Conservation (phyloP, 768 basidiomycete genomes). For the Tylopilus plumbeoviolaceoides region DNA sequence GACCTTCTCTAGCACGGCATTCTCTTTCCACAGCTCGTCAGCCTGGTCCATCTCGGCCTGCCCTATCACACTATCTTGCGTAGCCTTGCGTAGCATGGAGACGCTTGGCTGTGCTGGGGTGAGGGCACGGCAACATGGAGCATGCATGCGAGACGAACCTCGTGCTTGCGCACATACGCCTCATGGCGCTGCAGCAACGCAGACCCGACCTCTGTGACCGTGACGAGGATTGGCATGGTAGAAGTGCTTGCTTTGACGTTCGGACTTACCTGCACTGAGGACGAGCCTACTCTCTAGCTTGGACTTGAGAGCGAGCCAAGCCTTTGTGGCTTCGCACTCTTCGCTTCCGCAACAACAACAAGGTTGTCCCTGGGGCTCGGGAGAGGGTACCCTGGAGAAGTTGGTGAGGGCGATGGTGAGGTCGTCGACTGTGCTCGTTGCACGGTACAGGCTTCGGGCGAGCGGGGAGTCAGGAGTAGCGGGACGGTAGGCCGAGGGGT, state of each 20-base stretch:
- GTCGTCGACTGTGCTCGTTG: constrained; percentile 70
- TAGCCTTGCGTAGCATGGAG: constrained; percentile 12
- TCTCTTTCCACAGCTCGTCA: constrained; percentile 48
- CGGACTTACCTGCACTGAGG: constrained; percentile 76
- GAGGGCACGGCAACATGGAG: constrained; percentile 8
- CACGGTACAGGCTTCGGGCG: constrained; percentile 47
- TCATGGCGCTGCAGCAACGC: constrained; percentile 84
- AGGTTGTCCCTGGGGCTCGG: constrained; percentile 51
- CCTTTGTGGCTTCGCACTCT: constrained; percentile 59
- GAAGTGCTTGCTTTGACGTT: neutral
- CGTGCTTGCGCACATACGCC: constrained; percentile 71
- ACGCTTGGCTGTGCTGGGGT: constrained; percentile 16
- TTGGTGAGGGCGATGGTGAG: constrained; percentile 68
- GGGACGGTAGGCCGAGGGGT: constrained; percentile 32
- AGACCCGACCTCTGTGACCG: constrained; percentile 79
- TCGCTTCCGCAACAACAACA: constrained; percentile 65
- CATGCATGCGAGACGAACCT: constrained; percentile 40
- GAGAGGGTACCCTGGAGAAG: constrained; percentile 72
- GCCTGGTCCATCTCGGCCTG: constrained; percentile 10
- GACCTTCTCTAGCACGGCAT: constrained; percentile 49
- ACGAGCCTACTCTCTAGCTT: constrained; percentile 74
- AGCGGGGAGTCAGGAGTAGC: constrained; percentile 49
- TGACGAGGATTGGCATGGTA: constrained; percentile 3
- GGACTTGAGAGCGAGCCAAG: constrained; percentile 62
- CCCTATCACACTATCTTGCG: constrained; percentile 10